Evolutionary conservation across 2,329 filamentous ascomycete genomes (phyloP).

Genomic region (Neopestalotiopsis clavispora): DNA sequence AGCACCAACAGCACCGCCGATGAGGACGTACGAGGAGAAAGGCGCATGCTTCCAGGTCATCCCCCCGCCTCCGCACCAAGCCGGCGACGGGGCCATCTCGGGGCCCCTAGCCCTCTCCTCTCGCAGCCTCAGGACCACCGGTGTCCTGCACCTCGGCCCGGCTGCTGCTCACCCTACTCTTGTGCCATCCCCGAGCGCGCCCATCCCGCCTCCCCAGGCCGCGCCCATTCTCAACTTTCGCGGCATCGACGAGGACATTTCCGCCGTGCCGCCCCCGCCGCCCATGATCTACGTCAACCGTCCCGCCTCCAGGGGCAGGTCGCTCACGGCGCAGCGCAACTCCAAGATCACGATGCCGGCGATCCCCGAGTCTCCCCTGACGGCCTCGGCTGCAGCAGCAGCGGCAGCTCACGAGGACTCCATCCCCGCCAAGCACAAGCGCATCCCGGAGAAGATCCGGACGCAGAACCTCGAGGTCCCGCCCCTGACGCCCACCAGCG

Average conservation of each 20-base stretch:
- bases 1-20: not conserved
- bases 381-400: not conserved
- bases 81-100: constrained; percentile 6
- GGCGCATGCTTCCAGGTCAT: constrained; percentile 16
- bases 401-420: constrained; percentile 26
- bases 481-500: constrained; percentile 25
- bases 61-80: constrained; percentile 14
- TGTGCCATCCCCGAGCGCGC: constrained; percentile 23
- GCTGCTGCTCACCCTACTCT: constrained; percentile 27
- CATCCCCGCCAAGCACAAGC: constrained; percentile 33
- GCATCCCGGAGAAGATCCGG: constrained; percentile 23
- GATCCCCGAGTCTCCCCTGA: constrained; percentile 20
- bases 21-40: constrained; percentile 17
- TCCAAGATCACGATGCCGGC: constrained; percentile 19
- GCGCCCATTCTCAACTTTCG: constrained; percentile 26
- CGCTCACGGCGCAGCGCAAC: constrained; percentile 16
- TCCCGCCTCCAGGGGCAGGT: constrained; percentile 12
- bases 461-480: constrained; percentile 23
- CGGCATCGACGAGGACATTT: constrained; percentile 26
- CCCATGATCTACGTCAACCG: constrained; percentile 21
- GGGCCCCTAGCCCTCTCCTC: constrained; percentile 13
- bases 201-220: constrained; percentile 22
- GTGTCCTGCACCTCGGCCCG: constrained; percentile 15
- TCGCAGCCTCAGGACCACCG: constrained; percentile 17
- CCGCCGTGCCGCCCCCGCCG: constrained; percentile 27